Evolutionary conservation across 257 asterid species (phyloP), one percentile per base, ranked within the genome.

Genomic region (Gentiana dahurica): DNA sequence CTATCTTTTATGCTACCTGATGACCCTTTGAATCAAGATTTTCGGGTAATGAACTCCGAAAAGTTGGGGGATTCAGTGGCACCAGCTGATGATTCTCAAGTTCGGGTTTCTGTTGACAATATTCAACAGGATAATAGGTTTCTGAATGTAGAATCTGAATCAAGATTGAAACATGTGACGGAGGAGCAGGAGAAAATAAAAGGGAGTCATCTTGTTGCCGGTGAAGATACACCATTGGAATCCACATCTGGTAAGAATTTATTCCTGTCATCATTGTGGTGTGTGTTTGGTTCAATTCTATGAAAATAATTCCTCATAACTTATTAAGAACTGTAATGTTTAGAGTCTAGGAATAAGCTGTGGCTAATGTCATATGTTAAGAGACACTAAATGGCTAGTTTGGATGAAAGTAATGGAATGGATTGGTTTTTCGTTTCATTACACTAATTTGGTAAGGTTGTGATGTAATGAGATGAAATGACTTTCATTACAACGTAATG

Each of bases 231-330:
- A 55, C 58, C 36, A 43, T 63, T 67, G 57, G 66, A 74, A 76
- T 71, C 77, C 62, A 60, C 41, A 54, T 53, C 78, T 67, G 90
- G 94, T 83, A 70, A 57, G 11, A n/a, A 54, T 68, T 47, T 59
- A 33, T 66, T 66, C 64, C 61, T 45, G 37, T 34, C 53, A 12
- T 44, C 24, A 10, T 13, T 53, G 39, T 1, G n/a, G 8, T 39
- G 51, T 24, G n/a, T 24, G 33, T 51, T 55, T 54, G 48, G 35
- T 49, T 41, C 6, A 41, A 41, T 41, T 41, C 24, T 24, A 24
- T 24, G 24, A 24, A 24, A 24, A 24, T 24, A 24, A 24, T 24
- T 24, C 24, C 24, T 24, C 24, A 24, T 24, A 24, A 24, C 24
- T 24, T 24, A 24, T 24, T 24, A 24, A 24, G 24, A 24, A 24